Conservation (phyloP, 2,329 filamentous ascomycete species). For the Colletotrichum endophyticum region DNA sequence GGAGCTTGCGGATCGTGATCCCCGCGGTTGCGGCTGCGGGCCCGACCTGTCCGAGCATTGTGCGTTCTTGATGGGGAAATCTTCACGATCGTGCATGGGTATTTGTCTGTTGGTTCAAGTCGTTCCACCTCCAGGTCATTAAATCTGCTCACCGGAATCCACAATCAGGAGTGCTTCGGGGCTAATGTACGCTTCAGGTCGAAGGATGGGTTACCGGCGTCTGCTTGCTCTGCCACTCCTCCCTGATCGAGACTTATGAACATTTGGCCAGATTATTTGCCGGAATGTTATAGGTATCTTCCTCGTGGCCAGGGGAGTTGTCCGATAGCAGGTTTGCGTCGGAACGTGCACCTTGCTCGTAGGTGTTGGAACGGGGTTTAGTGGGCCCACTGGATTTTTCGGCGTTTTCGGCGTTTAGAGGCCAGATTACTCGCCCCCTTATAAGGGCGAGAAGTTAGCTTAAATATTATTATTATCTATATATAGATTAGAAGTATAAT, state of each 20-base stretch:
- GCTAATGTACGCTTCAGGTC: background rate
- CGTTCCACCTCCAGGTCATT: background rate
- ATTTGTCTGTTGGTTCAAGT: background rate
- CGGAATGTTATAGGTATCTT: fast-evolving
- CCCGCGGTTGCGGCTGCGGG: background rate
- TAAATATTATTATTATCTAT: too few species aligned
- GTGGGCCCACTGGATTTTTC: too few species aligned
- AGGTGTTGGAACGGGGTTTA: background rate
- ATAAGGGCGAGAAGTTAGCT: too few species aligned
- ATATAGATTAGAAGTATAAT: too few species aligned
- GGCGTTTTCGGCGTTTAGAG: too few species aligned
- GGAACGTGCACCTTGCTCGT: background rate
- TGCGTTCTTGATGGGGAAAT: background rate
- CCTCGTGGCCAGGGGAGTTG: background rate
- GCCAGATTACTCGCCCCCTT: too few species aligned
- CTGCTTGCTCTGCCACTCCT: background rate
- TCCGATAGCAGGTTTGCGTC: background rate
- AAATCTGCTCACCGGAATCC: background rate
- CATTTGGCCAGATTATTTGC: background rate
- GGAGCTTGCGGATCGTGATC: background rate
- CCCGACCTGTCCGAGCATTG: background rate
- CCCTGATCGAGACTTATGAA: background rate
- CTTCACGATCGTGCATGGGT: background rate
- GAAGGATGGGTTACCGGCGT: background rate
- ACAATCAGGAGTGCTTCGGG: background rate